phyloP scores from a whole-genome alignment of 768 basidiomycete species.

The Phallus indusiatus region DNA sequence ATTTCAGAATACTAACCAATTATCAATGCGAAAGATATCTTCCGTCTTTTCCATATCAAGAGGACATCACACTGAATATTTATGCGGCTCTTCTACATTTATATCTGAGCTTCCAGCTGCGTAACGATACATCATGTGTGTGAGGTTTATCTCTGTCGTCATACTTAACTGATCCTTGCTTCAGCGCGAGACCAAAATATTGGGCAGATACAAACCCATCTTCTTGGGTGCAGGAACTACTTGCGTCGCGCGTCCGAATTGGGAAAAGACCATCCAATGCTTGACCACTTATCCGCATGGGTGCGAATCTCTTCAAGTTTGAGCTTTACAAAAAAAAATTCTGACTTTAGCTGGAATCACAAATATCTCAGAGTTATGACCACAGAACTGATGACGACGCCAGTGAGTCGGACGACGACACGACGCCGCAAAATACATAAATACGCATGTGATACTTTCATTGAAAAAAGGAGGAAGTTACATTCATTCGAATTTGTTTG shows the following conservation, averaged over 20 bases:
- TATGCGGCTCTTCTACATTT: conserved; percentile 75
- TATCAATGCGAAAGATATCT: conserved; percentile 62
- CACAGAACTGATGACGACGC: not conserved
- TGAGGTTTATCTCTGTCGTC: too few relatives aligned
- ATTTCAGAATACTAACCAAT: not conserved
- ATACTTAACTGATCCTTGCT: too few relatives aligned
- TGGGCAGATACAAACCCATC: not conserved
- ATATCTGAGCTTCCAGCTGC: conserved; percentile 14
- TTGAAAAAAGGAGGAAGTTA: too few relatives aligned
- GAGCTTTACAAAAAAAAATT: not conserved
- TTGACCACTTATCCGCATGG: conserved; percentile 44
- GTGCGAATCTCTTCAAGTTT: conserved; percentile 31
- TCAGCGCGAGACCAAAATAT: not conserved
- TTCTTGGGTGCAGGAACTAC: not conserved
- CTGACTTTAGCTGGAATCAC: not conserved
- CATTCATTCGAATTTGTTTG: too few relatives aligned
- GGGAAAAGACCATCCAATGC: conserved; percentile 48
- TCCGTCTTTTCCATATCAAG: conserved; percentile 80
- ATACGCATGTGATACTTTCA: too few relatives aligned
- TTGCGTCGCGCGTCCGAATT: conserved; percentile 19
- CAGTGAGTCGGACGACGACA: conserved; percentile 6
- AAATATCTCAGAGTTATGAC: not conserved
- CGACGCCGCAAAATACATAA: too few relatives aligned
- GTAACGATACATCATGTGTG: too few relatives aligned
- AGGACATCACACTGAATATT: conserved; percentile 67